Conservation (phyloP, 805 yeast genomes). For the Hanseniaspora hatyaiensis region DNA sequence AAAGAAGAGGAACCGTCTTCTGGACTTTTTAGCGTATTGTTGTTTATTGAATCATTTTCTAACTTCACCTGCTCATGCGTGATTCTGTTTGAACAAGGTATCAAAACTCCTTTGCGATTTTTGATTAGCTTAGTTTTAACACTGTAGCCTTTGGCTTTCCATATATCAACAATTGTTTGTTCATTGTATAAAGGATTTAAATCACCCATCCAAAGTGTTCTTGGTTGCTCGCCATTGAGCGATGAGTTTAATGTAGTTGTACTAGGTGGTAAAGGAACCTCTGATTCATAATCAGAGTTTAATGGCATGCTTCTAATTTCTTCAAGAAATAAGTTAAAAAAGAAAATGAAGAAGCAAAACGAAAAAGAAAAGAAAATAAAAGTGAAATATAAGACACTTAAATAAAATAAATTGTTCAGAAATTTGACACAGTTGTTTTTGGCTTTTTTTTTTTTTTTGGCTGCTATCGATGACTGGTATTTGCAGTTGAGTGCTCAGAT, state of each 20-base stretch:
- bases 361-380: no score
- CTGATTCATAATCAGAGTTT: neutral
- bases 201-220: constrained; percentile 84
- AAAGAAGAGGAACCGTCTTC: no score
- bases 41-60: no score
- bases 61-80: constrained; percentile 2
- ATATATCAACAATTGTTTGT: constrained; percentile 43
- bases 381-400: no score
- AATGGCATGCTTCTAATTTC: neutral
- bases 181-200: constrained; percentile 72
- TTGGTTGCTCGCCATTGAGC: constrained; percentile 37
- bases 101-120: constrained; percentile 32
- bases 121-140: constrained; percentile 61
- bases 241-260: constrained; percentile 38
- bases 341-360: no score
- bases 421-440: no score
- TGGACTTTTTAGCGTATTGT: no score
- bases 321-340: neutral
- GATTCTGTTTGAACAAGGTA: constrained; percentile 26
- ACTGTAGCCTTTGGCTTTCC: constrained; percentile 44
- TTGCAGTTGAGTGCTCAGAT: no score
- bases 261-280: constrained; percentile 43
- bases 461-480: no score
- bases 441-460: no score
- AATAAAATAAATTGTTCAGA: no score